Percentiles rank a stretch among this genome's conserved stretches.
Evolutionary conservation across 768 basidiomycete species (phyloP).

Genomic region (Termitomyces sp.): DNA sequence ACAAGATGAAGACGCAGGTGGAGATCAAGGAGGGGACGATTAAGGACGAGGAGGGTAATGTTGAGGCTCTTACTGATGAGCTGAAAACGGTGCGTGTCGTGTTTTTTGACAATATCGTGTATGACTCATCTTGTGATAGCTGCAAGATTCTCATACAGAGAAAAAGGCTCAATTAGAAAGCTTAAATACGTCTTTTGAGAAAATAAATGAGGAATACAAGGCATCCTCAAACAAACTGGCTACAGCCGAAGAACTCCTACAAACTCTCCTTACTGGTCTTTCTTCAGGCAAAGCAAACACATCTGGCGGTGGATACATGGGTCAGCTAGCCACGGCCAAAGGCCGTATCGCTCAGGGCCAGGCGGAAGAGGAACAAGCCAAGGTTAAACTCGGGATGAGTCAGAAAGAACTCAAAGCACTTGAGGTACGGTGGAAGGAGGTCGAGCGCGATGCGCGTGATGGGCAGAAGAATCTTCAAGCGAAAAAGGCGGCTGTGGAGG

Average conservation of each 20-base stretch:
- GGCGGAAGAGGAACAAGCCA: conserved; percentile 83
- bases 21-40: conserved; percentile 78
- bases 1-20: conserved; percentile 80
- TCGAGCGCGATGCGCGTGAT: conserved; percentile 81
- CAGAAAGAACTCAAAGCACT: conserved; percentile 76
- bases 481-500: conserved; percentile 56
- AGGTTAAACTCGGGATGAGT: conserved; percentile 69
- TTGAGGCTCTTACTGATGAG: conserved; percentile 48
- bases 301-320: conserved; percentile 90
- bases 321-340: conserved; percentile 86
- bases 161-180: conserved; percentile 60
- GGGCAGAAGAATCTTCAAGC: conserved; percentile 64
- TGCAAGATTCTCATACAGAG: conserved; percentile 49
- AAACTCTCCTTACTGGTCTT: conserved; percentile 90
- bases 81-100: conserved; percentile 52
- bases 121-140: conserved; percentile 32
- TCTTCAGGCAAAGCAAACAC: conserved; percentile 64
- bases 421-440: conserved; percentile 78
- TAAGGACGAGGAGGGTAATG: conserved; percentile 69
- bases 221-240: conserved; percentile 55
- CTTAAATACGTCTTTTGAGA: conserved; percentile 50
- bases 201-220: conserved; percentile 68
- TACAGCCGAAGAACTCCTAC: conserved; percentile 88
- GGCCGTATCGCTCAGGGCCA: conserved; percentile 69
- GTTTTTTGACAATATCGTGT: neutral